Evolutionary conservation across 805 yeast species (phyloP).

Genomic region (Sugiyamaella marilandica): DNA sequence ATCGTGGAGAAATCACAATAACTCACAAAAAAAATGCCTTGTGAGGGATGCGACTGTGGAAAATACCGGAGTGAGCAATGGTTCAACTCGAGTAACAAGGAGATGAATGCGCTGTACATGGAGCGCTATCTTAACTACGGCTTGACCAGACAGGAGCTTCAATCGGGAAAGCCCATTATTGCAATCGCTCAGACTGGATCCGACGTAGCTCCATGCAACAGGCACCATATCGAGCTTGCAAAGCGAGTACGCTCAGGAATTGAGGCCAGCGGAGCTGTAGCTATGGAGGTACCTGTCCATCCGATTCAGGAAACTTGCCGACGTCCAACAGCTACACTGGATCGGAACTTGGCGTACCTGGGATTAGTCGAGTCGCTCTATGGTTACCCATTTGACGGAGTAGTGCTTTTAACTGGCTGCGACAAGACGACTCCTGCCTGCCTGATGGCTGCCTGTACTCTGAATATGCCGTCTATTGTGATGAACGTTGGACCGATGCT

Average conservation of each 20-base stretch:
- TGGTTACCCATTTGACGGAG: conserved; percentile 22
- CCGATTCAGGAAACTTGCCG: conserved; percentile 28
- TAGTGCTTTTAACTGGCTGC: conserved; percentile 33
- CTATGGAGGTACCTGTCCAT: conserved; percentile 26
- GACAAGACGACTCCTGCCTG: conserved; percentile 53
- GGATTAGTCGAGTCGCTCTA: conserved; percentile 24
- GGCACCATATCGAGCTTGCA: conserved; percentile 24
- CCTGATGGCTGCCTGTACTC: conserved; percentile 51
- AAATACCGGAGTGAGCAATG: conserved; percentile 22
- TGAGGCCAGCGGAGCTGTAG: conserved; percentile 24
- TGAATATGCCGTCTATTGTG: conserved; percentile 48
- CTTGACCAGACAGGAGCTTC: conserved; percentile 32
- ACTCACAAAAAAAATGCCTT: conserved; percentile 20
- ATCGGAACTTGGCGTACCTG: conserved; percentile 24
- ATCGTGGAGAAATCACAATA: neutral
- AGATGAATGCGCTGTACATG: conserved; percentile 26
- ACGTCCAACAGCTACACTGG: conserved; percentile 25
- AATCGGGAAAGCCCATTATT: conserved; percentile 71
- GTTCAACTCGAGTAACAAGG: conserved; percentile 26
- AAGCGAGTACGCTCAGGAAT: conserved; percentile 26
- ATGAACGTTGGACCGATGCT: conserved; percentile 46
- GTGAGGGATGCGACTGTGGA: conserved; percentile 28
- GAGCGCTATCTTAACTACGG: conserved; percentile 28
- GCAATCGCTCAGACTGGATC: conserved; percentile 92
- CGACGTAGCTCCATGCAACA: conserved; percentile 34